Evolutionary conservation across 768 basidiomycete species (phyloP), one percentile per base, ranked within the genome.

Genomic region (Lactarius sanguifluus): DNA sequence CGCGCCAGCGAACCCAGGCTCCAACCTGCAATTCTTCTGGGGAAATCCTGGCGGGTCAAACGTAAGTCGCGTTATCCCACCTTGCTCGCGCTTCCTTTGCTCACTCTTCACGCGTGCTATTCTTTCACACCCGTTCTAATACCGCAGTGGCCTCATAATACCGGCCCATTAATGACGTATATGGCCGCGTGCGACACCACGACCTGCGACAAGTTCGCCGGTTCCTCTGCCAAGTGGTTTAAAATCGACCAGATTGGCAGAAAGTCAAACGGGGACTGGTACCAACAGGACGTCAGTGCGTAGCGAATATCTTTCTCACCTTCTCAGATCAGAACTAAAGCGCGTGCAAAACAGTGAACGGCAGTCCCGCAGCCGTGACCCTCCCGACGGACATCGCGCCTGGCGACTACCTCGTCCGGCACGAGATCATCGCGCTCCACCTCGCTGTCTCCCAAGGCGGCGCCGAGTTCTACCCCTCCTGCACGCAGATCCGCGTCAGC

Each of bases 391-490:
- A 81, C 55, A 74, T 93, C 62, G 80, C 84, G 2, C 76, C 87
- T 3, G 91, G 91, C 5, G 84, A 88, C 70, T 92, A 92, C 75
- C 79, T 93, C 65, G 75, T 92, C 72, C 88, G 91, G 1, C 86
- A 91, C 74, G 91, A 93, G 74, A 88, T 92, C 75, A 87, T 92
- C 74, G 87, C 88, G 12, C 83, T 92, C 16, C 91, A 92, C 72
- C 81, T 86, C 56, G 90, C 82, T 7, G 79, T 73, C n/a, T 69
- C 72, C 2, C 12, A 72, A 20, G 85, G 86, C 6, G 89, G 88
- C 23, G 91, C 89, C 1, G 91, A 94, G 76, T 93, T 92, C 76
- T 94, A 94, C 74, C 86, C 89, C 0, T 83, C 84, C 32, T 94
- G 91, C 75, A 79, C 82, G 3, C 83, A 84, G 74, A n/a, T 79